Percentiles rank a stretch among this genome's conserved stretches.
These are phyloP conservation scores for Cyclaneusma minus DNA, from an alignment of 2,329 filamentous ascomycete genomes.

Conservation along the genomic window DNA sequence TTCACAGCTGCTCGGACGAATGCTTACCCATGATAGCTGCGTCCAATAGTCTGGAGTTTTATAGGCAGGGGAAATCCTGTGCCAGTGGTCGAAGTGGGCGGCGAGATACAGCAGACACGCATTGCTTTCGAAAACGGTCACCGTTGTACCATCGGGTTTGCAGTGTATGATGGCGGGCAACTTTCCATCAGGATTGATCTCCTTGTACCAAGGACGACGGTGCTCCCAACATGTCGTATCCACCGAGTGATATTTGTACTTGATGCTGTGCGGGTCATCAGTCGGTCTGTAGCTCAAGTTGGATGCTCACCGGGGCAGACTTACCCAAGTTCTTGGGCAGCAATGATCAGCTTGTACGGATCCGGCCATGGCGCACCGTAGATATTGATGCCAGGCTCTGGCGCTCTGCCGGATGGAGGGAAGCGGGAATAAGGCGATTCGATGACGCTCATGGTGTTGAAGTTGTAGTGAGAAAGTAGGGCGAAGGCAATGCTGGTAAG, in stretches of 20 bases:
- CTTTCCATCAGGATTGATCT: constrained; percentile 79
- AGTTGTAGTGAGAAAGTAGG: too few species aligned
- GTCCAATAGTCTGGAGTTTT: constrained; percentile 60
- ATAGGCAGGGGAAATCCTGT: constrained; percentile 62
- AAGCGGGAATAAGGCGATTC: too few species aligned
- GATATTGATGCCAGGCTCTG: too few species aligned
- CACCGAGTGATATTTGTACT: constrained; percentile 57
- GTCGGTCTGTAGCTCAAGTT: too few species aligned
- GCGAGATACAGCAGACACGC: constrained; percentile 69
- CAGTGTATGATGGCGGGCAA: constrained; percentile 73
- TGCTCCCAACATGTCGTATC: constrained; percentile 55
- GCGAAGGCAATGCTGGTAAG: too few species aligned
- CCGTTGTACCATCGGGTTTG: constrained; percentile 50
- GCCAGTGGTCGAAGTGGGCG: constrained; percentile 59
- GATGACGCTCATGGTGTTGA: too few species aligned
- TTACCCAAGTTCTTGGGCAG: too few species aligned
- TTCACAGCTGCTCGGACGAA: too few species aligned
- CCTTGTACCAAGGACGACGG: constrained; percentile 70
- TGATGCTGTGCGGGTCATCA: constrained; percentile 55
- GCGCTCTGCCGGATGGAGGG: too few species aligned
- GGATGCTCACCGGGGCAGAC: too few species aligned
- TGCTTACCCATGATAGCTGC: constrained; percentile 62
- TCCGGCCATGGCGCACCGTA: too few species aligned
- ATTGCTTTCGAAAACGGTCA: constrained; percentile 66
- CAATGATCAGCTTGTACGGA: too few species aligned